These are phyloP conservation scores for Turritis glabra DNA, from an alignment of 345 rosid species.

Conservation along the genomic window DNA sequence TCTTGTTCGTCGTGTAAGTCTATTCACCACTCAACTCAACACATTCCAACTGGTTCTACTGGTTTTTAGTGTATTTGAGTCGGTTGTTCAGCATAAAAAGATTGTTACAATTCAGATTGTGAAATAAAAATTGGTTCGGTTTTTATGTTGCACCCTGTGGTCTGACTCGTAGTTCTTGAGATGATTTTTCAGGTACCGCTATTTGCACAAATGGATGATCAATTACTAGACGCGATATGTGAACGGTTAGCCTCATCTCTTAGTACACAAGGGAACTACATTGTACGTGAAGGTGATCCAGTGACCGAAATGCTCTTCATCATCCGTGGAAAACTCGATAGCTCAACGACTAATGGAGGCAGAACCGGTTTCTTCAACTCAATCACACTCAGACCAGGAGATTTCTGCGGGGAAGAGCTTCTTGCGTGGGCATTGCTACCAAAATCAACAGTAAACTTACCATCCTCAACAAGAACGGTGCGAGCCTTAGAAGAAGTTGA, in stretches of 20 bases:
- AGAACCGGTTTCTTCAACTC: conserved; percentile 64
- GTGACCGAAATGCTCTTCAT: conserved; percentile 61
- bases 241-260: conserved; percentile 58
- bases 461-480: conserved; percentile 67
- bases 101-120: no score
- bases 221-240: conserved; percentile 66
- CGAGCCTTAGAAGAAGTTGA: conserved; percentile 59
- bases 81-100: neutral
- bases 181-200: conserved; percentile 50
- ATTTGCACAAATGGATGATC: conserved; percentile 71
- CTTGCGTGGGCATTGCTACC: conserved; percentile 71
- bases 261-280: conserved; percentile 61
- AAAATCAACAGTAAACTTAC: conserved; percentile 51
- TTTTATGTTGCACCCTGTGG: neutral
- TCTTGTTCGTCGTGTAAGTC: conserved; percentile 76
- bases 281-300: conserved; percentile 69
- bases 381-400: conserved; percentile 57
- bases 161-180: neutral
- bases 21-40: conserved; percentile 3
- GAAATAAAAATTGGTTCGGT: no score
- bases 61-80: neutral
- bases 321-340: conserved; percentile 58
- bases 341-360: conserved; percentile 71
- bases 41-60: neutral
- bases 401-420: conserved; percentile 70